Base-by-base conservation (phyloP, 108 stramenopile species). In the Conticribra weissflogii region DNA sequence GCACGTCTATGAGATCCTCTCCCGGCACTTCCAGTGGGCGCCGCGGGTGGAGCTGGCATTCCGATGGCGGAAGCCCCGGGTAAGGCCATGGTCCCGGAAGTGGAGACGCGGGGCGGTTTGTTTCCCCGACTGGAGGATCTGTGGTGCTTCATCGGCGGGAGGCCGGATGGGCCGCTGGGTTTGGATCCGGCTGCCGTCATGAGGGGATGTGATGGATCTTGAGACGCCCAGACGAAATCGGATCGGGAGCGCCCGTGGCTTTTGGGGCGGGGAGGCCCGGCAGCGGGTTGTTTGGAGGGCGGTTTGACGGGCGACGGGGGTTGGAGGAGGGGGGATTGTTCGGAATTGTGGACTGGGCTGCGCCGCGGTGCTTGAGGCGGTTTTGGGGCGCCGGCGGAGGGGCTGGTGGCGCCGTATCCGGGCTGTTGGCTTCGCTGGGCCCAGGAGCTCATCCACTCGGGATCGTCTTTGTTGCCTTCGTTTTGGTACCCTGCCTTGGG, bases 1-100 rank as follows among this genome's bases (percentile, higher is more conserved):
- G 31, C 32, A 44, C 77, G 63, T 29, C 77, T 68, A 66, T 78
- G 77, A 9, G 28, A 31, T 17, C 55, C 1, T 56, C 55, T n/a
- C 31, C 23, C 55, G 3, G 16, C 55, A 8, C 22, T 25, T 5
- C 18, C 31, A 25, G 28, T 27, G 29, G 21, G 48, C 21, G 44
- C 8, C 29, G 23, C 18, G 0, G 31, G 46, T 22, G 47, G 14
- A 17, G 46, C 18, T 23, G 66, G 36, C 4, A 24, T 63, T 3
- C 17, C 27, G 1, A 21, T 21, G 0, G 48, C 19, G 1, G 68
- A 47, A n/a, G 24, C 25, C 9, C 19, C 19, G 18, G 51, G 63
- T 15, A 52, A 32, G 19, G 30, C 63, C 50, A 48, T 16, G 7
- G 28, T 47, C 1, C 61, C 61, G 22, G 46, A 24, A 0, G 46